Evolutionary conservation across 2,329 filamentous ascomycete genomes (phyloP).

Genomic region (Aspergillus puulaauensis): DNA sequence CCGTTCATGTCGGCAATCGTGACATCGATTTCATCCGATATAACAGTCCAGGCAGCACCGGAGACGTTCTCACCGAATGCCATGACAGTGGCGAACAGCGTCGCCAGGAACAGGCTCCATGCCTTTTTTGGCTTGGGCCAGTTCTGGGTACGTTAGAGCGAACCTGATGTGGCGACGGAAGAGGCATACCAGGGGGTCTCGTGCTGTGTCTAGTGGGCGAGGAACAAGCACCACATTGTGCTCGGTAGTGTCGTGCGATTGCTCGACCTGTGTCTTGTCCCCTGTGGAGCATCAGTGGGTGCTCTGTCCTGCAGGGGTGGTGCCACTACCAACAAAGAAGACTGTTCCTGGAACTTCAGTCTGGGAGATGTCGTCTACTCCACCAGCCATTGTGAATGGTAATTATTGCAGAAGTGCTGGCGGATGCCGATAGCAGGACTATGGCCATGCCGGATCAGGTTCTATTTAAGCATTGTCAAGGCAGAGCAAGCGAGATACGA

Average conservation of each 20-base stretch:
- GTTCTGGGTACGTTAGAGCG: slow-evolving; percentile 18
- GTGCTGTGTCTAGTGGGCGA: slow-evolving; percentile 29
- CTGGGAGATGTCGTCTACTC: slow-evolving; percentile 14
- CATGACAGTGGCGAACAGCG: slow-evolving; percentile 42
- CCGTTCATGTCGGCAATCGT: slow-evolving; percentile 43
- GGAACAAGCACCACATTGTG: slow-evolving; percentile 35
- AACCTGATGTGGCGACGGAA: neutral
- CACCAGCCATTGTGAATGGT: too few relatives aligned
- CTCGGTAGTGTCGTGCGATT: slow-evolving; percentile 23
- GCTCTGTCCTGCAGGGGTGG: slow-evolving; percentile 13
- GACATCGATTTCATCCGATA: slow-evolving; percentile 40
- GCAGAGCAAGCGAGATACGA: too few relatives aligned
- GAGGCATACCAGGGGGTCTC: slow-evolving; percentile 29
- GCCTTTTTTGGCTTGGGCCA: slow-evolving; percentile 40
- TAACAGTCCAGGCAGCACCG: slow-evolving; percentile 44
- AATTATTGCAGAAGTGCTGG: too few relatives aligned
- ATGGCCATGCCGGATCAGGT: too few relatives aligned
- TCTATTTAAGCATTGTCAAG: too few relatives aligned
- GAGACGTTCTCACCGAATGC: slow-evolving; percentile 44
- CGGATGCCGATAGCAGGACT: too few relatives aligned
- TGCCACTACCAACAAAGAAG: slow-evolving; percentile 31
- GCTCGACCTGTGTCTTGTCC: slow-evolving; percentile 5
- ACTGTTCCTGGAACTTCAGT: slow-evolving; percentile 36
- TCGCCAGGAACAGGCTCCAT: slow-evolving; percentile 41
- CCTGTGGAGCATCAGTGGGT: neutral